phyloP scores from a whole-genome alignment of 1,139 yeast genomes.

The Meyerozyma athensensis region DNA sequence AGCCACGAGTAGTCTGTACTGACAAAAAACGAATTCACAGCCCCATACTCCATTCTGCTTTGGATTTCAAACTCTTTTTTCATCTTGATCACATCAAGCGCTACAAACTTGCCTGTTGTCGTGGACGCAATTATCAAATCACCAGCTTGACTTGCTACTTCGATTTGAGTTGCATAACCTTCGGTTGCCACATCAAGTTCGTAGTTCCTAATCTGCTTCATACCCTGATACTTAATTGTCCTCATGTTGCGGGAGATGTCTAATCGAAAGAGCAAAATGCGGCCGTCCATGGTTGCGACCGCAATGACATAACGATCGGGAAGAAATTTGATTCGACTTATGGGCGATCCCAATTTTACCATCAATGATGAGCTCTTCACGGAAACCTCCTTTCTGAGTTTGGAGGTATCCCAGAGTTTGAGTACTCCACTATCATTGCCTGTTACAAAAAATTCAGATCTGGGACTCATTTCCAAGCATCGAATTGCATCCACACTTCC shows the following conservation, averaged over 20 bases:
- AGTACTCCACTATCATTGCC: slow-evolving; percentile 73
- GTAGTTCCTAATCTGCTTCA: slow-evolving; percentile 43
- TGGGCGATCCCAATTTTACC: slow-evolving; percentile 42
- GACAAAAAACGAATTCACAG: slow-evolving; percentile 55
- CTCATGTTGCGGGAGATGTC: slow-evolving; percentile 39
- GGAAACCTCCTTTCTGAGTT: slow-evolving; percentile 61
- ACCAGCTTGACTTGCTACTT: slow-evolving; percentile 26
- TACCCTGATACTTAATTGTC: slow-evolving; percentile 28
- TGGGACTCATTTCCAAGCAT: slow-evolving; percentile 55
- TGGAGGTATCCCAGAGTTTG: slow-evolving; percentile 72
- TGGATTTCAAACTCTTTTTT: slow-evolving; percentile 36
- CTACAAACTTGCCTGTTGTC: slow-evolving; percentile 47
- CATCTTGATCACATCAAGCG: slow-evolving; percentile 61
- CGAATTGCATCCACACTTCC: slow-evolving; percentile 39
- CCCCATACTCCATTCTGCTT: slow-evolving; percentile 63
- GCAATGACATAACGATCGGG: slow-evolving; percentile 62
- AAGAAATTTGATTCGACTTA: slow-evolving; percentile 50
- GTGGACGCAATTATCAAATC: slow-evolving; percentile 45
- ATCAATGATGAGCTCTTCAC: slow-evolving; percentile 51
- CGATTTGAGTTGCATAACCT: slow-evolving; percentile 43
- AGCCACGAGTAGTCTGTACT: slow-evolving; percentile 56
- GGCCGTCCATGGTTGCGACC: slow-evolving; percentile 65
- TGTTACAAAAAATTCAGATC: slow-evolving; percentile 64
- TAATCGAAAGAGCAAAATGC: slow-evolving; percentile 52
- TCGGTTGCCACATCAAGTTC: slow-evolving; percentile 25